Evolutionary conservation across 2,329 filamentous ascomycete genomes (phyloP).

Genomic region (Orbilia ellipsospora): DNA sequence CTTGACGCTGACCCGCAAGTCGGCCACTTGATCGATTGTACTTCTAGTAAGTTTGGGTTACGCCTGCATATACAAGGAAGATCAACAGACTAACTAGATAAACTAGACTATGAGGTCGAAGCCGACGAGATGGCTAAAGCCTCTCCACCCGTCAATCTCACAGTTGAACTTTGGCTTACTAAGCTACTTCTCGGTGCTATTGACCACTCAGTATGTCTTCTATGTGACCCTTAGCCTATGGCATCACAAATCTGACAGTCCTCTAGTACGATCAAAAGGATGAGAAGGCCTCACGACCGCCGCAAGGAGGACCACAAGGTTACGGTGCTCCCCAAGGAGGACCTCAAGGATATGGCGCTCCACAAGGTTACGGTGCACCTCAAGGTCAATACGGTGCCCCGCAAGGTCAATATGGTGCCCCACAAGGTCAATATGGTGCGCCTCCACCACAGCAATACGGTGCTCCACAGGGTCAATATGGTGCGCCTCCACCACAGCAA

Average conservation of each 20-base stretch:
- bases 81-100: constrained; percentile 12
- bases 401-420: constrained; percentile 50
- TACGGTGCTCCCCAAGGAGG: constrained; percentile 61
- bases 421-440: constrained; percentile 42
- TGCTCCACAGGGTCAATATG: constrained; percentile 59
- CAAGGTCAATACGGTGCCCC: constrained; percentile 60
- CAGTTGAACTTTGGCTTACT: constrained; percentile 70
- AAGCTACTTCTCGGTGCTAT: constrained; percentile 76
- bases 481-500: constrained; percentile 58
- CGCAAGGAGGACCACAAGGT: constrained; percentile 59
- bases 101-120: constrained; percentile 74
- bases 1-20: constrained; percentile 74
- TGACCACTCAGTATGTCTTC: constrained; percentile 67
- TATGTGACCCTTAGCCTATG: too few species aligned
- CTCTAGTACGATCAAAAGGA: constrained; percentile 62
- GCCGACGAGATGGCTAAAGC: constrained; percentile 74
- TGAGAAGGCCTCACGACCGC: constrained; percentile 58
- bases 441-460: neutral
- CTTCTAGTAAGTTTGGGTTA: constrained; percentile 69
- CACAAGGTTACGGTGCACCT: constrained; percentile 60
- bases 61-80: neutral
- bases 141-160: constrained; percentile 72
- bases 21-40: constrained; percentile 74
- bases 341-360: constrained; percentile 60
- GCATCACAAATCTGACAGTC: constrained; percentile 50